Evolutionary conservation across 805 yeast species (phyloP).

Genomic region (Nakazawaea wickerhamii): DNA sequence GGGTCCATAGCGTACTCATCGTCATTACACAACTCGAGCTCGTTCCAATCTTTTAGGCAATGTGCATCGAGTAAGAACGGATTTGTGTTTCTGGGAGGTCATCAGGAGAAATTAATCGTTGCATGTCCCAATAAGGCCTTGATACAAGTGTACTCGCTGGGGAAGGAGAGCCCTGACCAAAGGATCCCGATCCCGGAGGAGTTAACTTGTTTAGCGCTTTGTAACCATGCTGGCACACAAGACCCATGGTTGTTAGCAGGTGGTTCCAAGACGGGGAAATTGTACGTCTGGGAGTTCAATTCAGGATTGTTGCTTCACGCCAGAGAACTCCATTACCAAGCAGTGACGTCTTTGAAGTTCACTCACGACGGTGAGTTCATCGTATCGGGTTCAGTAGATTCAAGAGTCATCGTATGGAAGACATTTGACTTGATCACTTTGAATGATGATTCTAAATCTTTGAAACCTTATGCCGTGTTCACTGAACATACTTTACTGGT

Average conservation of each 20-base stretch:
- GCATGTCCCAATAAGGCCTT: slow-evolving; percentile 71
- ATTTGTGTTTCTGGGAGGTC: slow-evolving; percentile 43
- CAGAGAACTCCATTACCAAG: slow-evolving; percentile 82
- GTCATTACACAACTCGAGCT: slow-evolving; percentile 42
- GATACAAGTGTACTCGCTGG: slow-evolving; percentile 65
- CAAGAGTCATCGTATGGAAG: slow-evolving; percentile 74
- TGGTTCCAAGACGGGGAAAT: slow-evolving; percentile 67
- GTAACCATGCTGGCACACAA: slow-evolving; percentile 26
- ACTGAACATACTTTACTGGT: slow-evolving; percentile 54
- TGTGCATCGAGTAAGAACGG: slow-evolving; percentile 38
- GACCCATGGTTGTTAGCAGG: slow-evolving; percentile 57
- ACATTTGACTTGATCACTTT: slow-evolving; percentile 48
- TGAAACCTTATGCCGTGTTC: slow-evolving; percentile 54
- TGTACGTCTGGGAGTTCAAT: slow-evolving; percentile 79
- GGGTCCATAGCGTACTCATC: slow-evolving; percentile 27
- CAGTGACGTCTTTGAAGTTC: slow-evolving; percentile 53
- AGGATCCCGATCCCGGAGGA: slow-evolving; percentile 81
- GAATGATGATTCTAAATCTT: slow-evolving; percentile 20
- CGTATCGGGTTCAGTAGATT: slow-evolving; percentile 75
- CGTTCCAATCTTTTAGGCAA: slow-evolving; percentile 45
- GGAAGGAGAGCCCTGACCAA: slow-evolving; percentile 70
- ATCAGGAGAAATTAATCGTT: slow-evolving; percentile 48
- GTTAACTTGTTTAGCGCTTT: slow-evolving; percentile 49
- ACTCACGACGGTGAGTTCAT: slow-evolving; percentile 59
- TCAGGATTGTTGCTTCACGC: slow-evolving; percentile 72